Base-by-base conservation (phyloP, 176 grass and related monocot genomes). In the Bonia amplexicaulis region DNA sequence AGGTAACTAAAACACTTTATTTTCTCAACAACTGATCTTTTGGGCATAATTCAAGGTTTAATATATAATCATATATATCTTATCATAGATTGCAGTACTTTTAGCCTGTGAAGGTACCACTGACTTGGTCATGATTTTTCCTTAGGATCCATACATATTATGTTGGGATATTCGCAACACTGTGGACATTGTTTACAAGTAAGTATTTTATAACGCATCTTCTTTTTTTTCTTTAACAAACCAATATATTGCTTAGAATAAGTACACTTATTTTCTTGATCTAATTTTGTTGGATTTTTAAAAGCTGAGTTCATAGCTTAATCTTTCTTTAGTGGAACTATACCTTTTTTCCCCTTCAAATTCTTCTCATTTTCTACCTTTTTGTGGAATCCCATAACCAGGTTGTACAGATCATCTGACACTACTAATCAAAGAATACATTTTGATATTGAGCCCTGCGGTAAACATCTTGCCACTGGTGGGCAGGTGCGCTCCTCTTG, bases 81-180 rank as follows among this genome's bases (percentile, higher is more conserved):
- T 47, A 37, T 68, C 49, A 52, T 52, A 64, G 19, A 80, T 16
- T 49, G 8, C 3, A 66, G 55, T 19, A 25, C 27, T 66, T 76
- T 66, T 74, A 17, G 22, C 48, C 19, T 44, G 22, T 27, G 23
- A 70, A 22, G n/a, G 74, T 81, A 31, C 63, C 31, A 33, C 9
- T 75, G 19, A 48, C 37, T 12, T 82, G 51, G 58, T 59, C 66
- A 5, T 85, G 41, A 74, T 85, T 70, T 58, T 76, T 89, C 74
- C 15, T 68, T 81, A 98, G 96, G 96, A 98, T 94, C 91, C 91
- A 48, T 94, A 95, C 86, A 95, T 98, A 90, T 82, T 98, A 78
- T 98, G 96, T 87, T 98, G 96, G 96, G 96, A 98, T 90, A 89
- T 98, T 82, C 91, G 96, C 49, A 95, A 98, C 71, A 98, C 93